phyloP scores from a whole-genome alignment of 2,329 filamentous ascomycete species.

The Myriosclerotinia duriaeana region DNA sequence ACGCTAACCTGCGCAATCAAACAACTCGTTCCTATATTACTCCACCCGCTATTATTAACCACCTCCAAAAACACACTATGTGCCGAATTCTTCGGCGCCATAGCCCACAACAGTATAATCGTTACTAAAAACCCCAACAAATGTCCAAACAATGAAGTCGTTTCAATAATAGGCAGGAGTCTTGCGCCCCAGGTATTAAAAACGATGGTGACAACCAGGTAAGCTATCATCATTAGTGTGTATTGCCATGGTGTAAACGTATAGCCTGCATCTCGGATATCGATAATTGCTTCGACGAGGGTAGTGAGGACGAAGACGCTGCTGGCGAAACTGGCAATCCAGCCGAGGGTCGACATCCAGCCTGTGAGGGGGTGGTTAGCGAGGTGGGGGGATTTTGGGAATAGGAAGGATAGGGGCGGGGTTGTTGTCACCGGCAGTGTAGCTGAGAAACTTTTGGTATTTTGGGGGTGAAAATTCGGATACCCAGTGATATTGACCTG shows the following conservation, averaged over 20 bases:
- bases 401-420: background rate
- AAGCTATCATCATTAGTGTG: constrained; percentile 46
- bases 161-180: constrained; percentile 47
- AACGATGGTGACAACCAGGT: constrained; percentile 44
- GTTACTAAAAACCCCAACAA: constrained; percentile 47
- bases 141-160: constrained; percentile 47
- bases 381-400: background rate
- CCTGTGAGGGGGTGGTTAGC: constrained; percentile 37
- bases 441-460: constrained; percentile 54
- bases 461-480: constrained; percentile 51
- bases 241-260: constrained; percentile 45
- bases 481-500: constrained; percentile 60
- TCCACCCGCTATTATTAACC: constrained; percentile 41
- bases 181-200: constrained; percentile 48
- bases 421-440: constrained; percentile 45
- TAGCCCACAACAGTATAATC: constrained; percentile 43
- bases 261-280: constrained; percentile 42
- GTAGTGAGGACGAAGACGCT: constrained; percentile 47
- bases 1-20: constrained; percentile 42
- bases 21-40: constrained; percentile 39
- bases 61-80: constrained; percentile 40
- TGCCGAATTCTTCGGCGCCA: constrained; percentile 36
- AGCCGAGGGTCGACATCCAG: constrained; percentile 49
- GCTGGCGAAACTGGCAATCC: constrained; percentile 46
- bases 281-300: constrained; percentile 46